Conservation (phyloP, 2,329 filamentous ascomycete species). For the Didymella lethalis region DNA sequence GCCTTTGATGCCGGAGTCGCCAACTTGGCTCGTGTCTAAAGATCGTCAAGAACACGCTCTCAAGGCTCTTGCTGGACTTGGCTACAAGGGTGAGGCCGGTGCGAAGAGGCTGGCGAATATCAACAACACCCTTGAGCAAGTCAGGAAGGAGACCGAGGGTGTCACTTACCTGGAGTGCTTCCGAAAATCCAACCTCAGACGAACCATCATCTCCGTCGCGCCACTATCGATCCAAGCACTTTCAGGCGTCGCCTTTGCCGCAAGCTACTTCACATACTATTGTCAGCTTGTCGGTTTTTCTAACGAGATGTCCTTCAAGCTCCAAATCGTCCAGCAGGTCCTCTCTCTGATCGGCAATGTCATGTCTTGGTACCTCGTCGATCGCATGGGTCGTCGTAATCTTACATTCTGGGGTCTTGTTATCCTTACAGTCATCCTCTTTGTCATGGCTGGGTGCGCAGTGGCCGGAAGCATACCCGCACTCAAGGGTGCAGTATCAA, state of each 20-base stretch:
- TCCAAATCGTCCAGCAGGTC: slow-evolving; percentile 60
- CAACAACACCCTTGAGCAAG: background rate
- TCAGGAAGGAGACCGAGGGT: slow-evolving; percentile 54
- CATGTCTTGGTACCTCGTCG: slow-evolving; percentile 79
- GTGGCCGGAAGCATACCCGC: slow-evolving; percentile 45
- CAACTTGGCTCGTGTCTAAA: background rate
- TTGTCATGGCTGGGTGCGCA: slow-evolving; percentile 75
- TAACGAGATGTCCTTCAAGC: slow-evolving; percentile 48
- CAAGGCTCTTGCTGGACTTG: background rate
- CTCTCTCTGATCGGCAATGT: slow-evolving; percentile 68
- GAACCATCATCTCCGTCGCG: slow-evolving; percentile 72
- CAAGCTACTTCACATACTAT: slow-evolving; percentile 53
- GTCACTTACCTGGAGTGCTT: slow-evolving; percentile 83
- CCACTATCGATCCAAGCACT: slow-evolving; percentile 54
- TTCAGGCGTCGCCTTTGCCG: slow-evolving; percentile 33
- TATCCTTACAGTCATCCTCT: slow-evolving; percentile 69
- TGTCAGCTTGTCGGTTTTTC: slow-evolving; percentile 49
- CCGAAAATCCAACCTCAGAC: slow-evolving; percentile 74
- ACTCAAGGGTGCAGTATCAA: slow-evolving; percentile 49
- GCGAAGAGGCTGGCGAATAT: background rate
- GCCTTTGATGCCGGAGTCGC: background rate
- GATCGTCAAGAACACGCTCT: background rate
- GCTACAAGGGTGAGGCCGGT: background rate
- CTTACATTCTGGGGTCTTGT: slow-evolving; percentile 75
- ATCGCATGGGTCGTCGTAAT: slow-evolving; percentile 74